Percentiles rank a stretch among this genome's conserved stretches.
phyloP scores from a whole-genome alignment of 768 basidiomycete genomes.

The Lentinula sp. region DNA sequence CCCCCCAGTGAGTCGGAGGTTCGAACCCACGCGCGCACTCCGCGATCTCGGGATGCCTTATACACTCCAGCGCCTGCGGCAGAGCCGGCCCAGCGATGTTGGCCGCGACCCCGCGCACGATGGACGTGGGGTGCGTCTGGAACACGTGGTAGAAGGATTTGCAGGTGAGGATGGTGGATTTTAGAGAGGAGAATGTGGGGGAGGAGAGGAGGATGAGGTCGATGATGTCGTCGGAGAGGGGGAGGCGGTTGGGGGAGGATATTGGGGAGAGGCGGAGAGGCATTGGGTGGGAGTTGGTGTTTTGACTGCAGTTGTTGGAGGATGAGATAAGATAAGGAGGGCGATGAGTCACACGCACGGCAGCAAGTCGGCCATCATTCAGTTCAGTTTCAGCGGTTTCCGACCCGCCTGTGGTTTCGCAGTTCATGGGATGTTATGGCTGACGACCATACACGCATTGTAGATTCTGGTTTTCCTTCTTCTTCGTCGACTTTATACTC shows the following conservation, averaged over 20 bases:
- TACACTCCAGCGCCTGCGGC: conserved; percentile 22
- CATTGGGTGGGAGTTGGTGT: no score
- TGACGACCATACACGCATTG: neutral
- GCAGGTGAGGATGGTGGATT: conserved; percentile 11
- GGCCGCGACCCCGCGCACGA: conserved; percentile 21
- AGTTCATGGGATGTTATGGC: neutral
- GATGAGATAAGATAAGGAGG: no score
- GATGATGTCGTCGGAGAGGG: conserved; percentile 23
- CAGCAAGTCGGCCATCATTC: no score
- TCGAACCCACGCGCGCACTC: conserved; percentile 4
- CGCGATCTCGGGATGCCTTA: conserved; percentile 12
- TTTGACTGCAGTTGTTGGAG: no score
- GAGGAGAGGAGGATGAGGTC: conserved; percentile 21
- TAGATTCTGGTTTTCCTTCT: neutral
- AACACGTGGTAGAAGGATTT: conserved; percentile 25
- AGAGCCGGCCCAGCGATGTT: conserved; percentile 23
- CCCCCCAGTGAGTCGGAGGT: neutral
- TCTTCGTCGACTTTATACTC: neutral
- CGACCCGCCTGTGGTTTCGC: no score
- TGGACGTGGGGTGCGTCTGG: conserved; percentile 21
- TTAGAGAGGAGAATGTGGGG: conserved; percentile 17
- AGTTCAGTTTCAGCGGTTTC: no score
- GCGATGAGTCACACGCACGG: no score
- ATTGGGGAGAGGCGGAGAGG: neutral
- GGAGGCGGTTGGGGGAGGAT: conserved; percentile 9